Evolutionary conservation across 768 basidiomycete species (phyloP), one percentile per base, ranked within the genome.

Genomic region (Lentinula sp.): DNA sequence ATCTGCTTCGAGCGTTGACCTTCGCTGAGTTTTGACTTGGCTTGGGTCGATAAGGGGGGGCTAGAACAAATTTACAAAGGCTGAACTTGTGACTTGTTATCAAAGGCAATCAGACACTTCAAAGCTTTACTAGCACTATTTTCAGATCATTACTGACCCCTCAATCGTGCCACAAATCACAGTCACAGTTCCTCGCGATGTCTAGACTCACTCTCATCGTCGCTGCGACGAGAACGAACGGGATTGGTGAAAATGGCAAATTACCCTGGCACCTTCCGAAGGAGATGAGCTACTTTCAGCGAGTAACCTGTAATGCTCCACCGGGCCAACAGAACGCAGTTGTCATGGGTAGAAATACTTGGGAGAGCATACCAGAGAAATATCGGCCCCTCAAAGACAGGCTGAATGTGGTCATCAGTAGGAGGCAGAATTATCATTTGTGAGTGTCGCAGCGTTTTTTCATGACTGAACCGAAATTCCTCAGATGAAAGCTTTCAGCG

Each of bases 261-360:
- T 81, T 99, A 31, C 96, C 95, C 65, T 99, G 97, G 97, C 82
- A 85, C 23, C 80, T 98, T 6, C 80, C 92, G 0, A 84, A 82
- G 61, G 97, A 99, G 70, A 87, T 98, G 83, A 86, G 88, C 55
- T 97, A 96, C 73, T 99, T 99, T 71, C 86, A 88, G n/a, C 80
- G 82, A 57, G 86, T 88, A 70, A 91, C 91, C 35, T 83, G 84
- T 5, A 75, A 71, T 42, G 82, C 85, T 35, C 84, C 86, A 5
- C 73, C 78, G 40, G 80, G 77, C 5, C 70, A 68, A 49, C 75
- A 70, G 61, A 98, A 98, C 73, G 85, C 83, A 1, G 88, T 98
- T 18, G 76, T 98, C 59, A 98, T 99, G 96, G 97, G 97, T 11
- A 82, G 96, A 60, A 94, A 91, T 68, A 96, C 95, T 13, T 99